phyloP scores from a whole-genome alignment of 345 rosid species.

The Orychophragmus violaceus region DNA sequence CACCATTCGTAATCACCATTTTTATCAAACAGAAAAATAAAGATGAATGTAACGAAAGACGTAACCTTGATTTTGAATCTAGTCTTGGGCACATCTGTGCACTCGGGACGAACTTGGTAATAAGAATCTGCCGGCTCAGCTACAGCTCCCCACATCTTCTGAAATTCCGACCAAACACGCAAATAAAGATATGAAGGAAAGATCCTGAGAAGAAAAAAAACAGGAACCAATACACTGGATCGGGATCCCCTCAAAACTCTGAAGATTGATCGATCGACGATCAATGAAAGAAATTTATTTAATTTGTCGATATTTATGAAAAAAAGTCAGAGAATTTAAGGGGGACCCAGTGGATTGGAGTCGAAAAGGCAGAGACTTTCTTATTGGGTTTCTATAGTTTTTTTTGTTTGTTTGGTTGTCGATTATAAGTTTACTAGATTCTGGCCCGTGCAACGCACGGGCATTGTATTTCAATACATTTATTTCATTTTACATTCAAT shows the following conservation, averaged over 20 bases:
- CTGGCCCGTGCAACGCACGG: too few species aligned
- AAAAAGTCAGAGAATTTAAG: neutral
- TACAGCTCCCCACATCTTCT: constrained; percentile 58
- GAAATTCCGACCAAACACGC: neutral
- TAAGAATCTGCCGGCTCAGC: constrained; percentile 75
- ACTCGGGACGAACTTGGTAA: constrained; percentile 82
- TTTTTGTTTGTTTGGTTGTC: neutral
- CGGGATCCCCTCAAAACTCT: constrained; percentile 18
- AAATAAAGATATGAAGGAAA: neutral
- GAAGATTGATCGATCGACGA: constrained; percentile 20
- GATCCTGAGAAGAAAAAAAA: neutral
- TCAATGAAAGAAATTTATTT: neutral
- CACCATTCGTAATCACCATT: neutral
- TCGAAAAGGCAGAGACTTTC: constrained; percentile 10
- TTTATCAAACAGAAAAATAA: neutral
- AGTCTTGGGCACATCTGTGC: constrained; percentile 81
- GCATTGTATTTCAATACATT: too few species aligned
- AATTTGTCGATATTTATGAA: neutral
- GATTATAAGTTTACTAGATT: too few species aligned
- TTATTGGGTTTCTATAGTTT: neutral
- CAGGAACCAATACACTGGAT: constrained; percentile 2
- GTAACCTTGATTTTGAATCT: constrained; percentile 84
- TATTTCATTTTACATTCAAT: too few species aligned
- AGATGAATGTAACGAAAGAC: constrained; percentile 15
- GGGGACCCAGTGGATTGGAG: constrained; percentile 22